These are phyloP conservation scores for Dothideomycetidae sp. DNA, from an alignment of 2,329 filamentous ascomycete species.

Conservation along the genomic window DNA sequence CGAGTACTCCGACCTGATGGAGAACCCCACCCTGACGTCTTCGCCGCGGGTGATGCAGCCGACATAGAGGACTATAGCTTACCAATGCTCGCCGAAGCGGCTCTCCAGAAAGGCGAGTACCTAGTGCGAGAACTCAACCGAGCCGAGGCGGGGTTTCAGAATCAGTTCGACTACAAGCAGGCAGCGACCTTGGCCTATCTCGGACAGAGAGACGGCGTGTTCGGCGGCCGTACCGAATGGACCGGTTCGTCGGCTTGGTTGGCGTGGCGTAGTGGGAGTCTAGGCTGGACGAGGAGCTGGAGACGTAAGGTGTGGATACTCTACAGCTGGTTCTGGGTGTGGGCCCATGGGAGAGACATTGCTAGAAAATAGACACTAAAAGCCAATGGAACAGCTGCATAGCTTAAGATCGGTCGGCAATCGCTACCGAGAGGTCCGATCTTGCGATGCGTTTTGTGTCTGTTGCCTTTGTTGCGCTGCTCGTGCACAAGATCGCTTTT, in stretches of 20 bases:
- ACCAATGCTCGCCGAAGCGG: slow-evolving; percentile 26
- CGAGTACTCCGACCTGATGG: slow-evolving; percentile 19
- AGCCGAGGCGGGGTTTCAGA: slow-evolving; percentile 7
- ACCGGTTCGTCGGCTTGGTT: slow-evolving; percentile 30
- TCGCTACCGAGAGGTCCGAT: no score
- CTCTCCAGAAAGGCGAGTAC: slow-evolving; percentile 27
- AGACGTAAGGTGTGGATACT: slow-evolving; percentile 20
- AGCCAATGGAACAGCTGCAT: no score
- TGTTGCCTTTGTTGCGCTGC: no score
- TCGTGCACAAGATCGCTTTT: no score
- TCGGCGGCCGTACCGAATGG: slow-evolving; percentile 27
- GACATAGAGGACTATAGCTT: slow-evolving; percentile 26
- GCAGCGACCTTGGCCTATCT: slow-evolving; percentile 28
- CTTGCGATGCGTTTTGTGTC: no score
- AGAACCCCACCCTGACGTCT: slow-evolving; percentile 18
- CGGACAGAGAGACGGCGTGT: slow-evolving; percentile 29
- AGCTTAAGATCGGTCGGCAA: no score
- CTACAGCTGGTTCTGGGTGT: slow-evolving; percentile 18
- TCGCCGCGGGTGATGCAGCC: slow-evolving; percentile 26
- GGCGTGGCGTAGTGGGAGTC: slow-evolving; percentile 28
- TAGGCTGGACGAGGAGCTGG: slow-evolving; percentile 20
- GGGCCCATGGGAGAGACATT: slow-evolving; percentile 19
- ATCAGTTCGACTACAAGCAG: slow-evolving; percentile 27
- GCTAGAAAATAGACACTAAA: slow-evolving; percentile 18
- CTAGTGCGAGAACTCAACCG: slow-evolving; percentile 20